These are phyloP conservation scores for Coemansia sp. DNA, from an alignment of 192 early-diverging fungal species.

Conservation along the genomic window DNA sequence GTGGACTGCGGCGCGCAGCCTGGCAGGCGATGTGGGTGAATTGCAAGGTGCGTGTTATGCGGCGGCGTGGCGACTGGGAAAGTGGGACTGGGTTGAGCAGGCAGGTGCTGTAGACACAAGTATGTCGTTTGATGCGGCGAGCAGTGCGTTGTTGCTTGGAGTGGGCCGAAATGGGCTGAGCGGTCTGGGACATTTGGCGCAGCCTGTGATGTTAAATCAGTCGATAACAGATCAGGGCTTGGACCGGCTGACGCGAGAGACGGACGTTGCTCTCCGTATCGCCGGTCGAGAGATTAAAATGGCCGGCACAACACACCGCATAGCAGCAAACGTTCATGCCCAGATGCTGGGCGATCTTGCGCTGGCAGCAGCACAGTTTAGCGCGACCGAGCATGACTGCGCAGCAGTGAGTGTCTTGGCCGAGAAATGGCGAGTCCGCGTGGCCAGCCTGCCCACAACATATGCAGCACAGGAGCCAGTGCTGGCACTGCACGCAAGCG, in stretches of 20 bases:
- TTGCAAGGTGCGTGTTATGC: constrained; percentile 42
- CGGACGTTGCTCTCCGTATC: constrained; percentile 10
- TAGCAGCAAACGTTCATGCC: constrained; percentile 24
- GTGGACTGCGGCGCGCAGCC: constrained; percentile 44
- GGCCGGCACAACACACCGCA: constrained; percentile 4
- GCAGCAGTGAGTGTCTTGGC: constrained; percentile 13
- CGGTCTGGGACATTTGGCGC: constrained; percentile 8
- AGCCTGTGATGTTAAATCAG: neutral
- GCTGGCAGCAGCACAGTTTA: constrained; percentile 21
- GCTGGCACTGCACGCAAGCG: constrained; percentile 40
- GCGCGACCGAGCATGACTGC: constrained; percentile 7
- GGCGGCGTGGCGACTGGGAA: constrained; percentile 50
- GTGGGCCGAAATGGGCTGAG: neutral
- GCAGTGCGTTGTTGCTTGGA: constrained; percentile 24
- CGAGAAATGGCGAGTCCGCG: constrained; percentile 41
- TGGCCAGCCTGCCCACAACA: constrained; percentile 25
- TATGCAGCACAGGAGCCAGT: constrained; percentile 50
- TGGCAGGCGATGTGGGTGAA: constrained; percentile 9
- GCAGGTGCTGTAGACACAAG: neutral
- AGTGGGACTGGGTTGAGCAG: constrained; percentile 43
- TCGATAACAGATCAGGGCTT: constrained; percentile 11
- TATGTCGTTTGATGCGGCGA: constrained; percentile 30
- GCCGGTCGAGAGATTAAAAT: constrained; percentile 30
- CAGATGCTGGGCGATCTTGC: constrained; percentile 53
- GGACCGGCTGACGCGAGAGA: neutral